phyloP scores from a whole-genome alignment of 2,329 filamentous ascomycete species.

The Pseudogymnoascus sp. region DNA sequence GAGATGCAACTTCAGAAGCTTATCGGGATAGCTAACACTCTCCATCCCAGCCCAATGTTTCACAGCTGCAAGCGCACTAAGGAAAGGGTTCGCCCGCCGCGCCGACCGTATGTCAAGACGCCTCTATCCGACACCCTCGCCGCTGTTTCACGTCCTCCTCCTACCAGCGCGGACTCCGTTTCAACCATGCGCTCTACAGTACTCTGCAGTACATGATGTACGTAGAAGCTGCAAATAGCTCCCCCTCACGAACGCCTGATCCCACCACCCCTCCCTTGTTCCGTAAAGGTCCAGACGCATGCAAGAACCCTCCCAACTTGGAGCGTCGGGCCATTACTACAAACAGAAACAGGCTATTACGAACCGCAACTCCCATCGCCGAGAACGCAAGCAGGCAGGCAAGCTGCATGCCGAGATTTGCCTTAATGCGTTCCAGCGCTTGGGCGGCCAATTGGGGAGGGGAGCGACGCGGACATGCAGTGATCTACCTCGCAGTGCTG shows the following conservation, averaged over 20 bases:
- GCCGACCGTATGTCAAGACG: not conserved
- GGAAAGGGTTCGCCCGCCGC: not conserved
- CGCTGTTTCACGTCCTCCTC: not conserved
- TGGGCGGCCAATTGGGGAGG: not conserved
- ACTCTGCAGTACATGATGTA: not conserved
- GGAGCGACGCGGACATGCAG: not conserved
- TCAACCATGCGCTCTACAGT: too few relatives aligned
- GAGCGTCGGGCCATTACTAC: not conserved
- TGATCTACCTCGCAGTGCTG: not conserved
- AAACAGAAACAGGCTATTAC: not conserved
- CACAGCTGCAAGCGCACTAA: not conserved
- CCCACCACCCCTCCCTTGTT: not conserved
- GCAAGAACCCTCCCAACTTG: not conserved
- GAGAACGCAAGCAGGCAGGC: too few relatives aligned
- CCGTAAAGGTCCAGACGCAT: not conserved
- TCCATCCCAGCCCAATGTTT: not conserved
- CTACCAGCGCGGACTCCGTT: not conserved
- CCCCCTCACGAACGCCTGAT: not conserved
- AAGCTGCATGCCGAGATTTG: not conserved
- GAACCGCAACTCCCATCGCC: not conserved
- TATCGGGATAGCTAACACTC: not conserved
- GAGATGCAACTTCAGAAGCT: not conserved
- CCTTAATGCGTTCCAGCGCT: not conserved
- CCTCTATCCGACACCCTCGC: not conserved
- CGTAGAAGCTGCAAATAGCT: not conserved